These are phyloP conservation scores for Leishmania aethiopica DNA, from an alignment of 208 protist genomes.

Conservation along the genomic window DNA sequence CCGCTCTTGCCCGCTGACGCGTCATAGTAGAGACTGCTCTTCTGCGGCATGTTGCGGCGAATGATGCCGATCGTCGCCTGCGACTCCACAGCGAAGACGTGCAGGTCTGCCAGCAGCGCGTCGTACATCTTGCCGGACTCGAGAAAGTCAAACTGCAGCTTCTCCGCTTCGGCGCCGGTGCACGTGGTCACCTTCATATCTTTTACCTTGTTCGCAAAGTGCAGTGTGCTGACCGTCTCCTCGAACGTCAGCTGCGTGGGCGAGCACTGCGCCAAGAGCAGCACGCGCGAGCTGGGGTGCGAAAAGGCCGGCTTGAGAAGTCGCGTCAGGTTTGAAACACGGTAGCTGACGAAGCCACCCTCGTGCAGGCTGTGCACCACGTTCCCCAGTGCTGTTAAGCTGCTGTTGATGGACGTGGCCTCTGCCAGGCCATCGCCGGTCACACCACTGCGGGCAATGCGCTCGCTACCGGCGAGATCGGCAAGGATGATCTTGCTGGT, in stretches of 20 bases:
- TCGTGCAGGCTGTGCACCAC: constrained; percentile 90
- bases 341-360: constrained; percentile 86
- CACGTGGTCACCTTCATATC: constrained; percentile 70
- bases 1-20: constrained; percentile 30
- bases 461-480: constrained; percentile 95
- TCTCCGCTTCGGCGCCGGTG: constrained; percentile 45
- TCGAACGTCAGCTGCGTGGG: constrained; percentile 79
- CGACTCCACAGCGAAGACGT: constrained; percentile 64
- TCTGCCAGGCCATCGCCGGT: constrained; percentile 80
- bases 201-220: constrained; percentile 94
- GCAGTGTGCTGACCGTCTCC: constrained; percentile 88
- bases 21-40: constrained; percentile 71
- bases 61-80: constrained; percentile 51
- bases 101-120: constrained; percentile 69
- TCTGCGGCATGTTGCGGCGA: constrained; percentile 45
- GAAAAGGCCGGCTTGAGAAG: constrained; percentile 89
- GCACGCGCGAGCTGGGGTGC: constrained; percentile 68
- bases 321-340: constrained; percentile 88
- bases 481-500: constrained; percentile 88
- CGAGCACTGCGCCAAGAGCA: constrained; percentile 88
- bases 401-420: constrained; percentile 91
- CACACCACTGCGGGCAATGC: constrained; percentile 64
- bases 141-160: constrained; percentile 69
- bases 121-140: constrained; percentile 58
- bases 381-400: constrained; percentile 92